Evolutionary conservation across 148 eudicot species (phyloP).

Genomic region (Camellia granthamiana): DNA sequence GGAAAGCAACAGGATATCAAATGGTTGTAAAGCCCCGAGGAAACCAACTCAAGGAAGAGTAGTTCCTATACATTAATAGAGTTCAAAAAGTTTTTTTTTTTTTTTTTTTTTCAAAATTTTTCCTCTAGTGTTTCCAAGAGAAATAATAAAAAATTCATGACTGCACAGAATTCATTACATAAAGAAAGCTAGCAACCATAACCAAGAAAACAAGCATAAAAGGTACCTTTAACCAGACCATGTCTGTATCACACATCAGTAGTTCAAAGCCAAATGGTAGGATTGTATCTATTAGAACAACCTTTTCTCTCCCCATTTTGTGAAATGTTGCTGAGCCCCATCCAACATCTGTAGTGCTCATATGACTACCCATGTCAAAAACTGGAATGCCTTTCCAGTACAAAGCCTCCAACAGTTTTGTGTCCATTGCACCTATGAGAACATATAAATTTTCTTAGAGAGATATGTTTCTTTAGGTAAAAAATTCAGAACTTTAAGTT

Average conservation of each 20-base stretch:
- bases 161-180: background rate
- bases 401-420: conserved; percentile 81
- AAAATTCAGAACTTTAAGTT: background rate
- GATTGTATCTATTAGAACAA: conserved; percentile 75
- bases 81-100: too few species aligned
- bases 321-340: conserved; percentile 98
- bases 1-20: conserved; percentile 6
- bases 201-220: conserved; percentile 4
- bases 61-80: background rate
- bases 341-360: conserved; percentile 96
- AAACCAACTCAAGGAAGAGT: conserved; percentile 4
- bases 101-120: background rate
- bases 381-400: conserved; percentile 95
- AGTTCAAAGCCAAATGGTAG: conserved; percentile 86
- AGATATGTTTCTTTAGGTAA: background rate
- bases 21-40: background rate
- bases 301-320: conserved; percentile 98
- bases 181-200: background rate
- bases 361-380: conserved; percentile 98
- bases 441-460: conserved; percentile 7
- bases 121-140: background rate
- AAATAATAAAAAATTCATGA: background rate
- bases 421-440: conserved; percentile 95
- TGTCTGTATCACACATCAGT: conserved; percentile 98
- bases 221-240: conserved; percentile 96